Conservation (phyloP, 73 alveolate species). For the Durusdinium trenchii region DNA sequence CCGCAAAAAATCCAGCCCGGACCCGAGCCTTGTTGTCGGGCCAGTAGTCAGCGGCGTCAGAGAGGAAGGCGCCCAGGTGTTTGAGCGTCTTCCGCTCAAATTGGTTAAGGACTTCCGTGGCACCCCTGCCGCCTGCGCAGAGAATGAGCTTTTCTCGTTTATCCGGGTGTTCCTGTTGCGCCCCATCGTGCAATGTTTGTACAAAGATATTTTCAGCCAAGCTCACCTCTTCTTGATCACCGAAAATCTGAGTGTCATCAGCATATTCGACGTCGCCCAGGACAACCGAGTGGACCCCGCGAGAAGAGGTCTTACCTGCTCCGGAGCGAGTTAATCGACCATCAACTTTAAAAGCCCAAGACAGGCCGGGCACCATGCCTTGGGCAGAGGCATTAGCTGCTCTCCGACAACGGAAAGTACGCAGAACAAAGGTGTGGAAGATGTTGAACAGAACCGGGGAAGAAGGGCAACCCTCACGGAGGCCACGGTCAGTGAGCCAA, state of each 20-base stretch:
- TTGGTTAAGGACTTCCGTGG: not conserved
- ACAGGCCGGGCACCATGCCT: not conserved
- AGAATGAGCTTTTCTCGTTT: constrained; percentile 17
- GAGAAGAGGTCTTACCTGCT: not conserved
- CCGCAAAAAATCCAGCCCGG: constrained; percentile 47
- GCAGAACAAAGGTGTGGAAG: not conserved
- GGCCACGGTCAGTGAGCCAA: constrained; percentile 32
- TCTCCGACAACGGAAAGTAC: not conserved
- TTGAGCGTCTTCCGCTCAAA: not conserved
- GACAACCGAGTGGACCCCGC: not conserved
- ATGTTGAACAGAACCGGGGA: constrained; percentile 25
- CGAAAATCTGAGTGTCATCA: not conserved
- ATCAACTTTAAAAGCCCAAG: constrained; percentile 23
- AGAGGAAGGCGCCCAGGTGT: not conserved
- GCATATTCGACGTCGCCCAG: constrained; percentile 31
- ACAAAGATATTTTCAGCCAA: not conserved
- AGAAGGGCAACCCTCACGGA: constrained; percentile 63
- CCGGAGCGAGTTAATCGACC: not conserved
- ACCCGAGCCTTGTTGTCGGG: not conserved
- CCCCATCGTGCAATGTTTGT: not conserved
- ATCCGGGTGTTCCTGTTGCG: not conserved
- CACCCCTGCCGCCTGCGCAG: not conserved
- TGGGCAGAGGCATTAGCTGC: not conserved
- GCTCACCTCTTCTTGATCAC: not conserved
- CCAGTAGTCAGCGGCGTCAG: constrained; percentile 7